Base-by-base conservation (phyloP, 2,329 filamentous ascomycete species). In the Alternaria rosae region DNA sequence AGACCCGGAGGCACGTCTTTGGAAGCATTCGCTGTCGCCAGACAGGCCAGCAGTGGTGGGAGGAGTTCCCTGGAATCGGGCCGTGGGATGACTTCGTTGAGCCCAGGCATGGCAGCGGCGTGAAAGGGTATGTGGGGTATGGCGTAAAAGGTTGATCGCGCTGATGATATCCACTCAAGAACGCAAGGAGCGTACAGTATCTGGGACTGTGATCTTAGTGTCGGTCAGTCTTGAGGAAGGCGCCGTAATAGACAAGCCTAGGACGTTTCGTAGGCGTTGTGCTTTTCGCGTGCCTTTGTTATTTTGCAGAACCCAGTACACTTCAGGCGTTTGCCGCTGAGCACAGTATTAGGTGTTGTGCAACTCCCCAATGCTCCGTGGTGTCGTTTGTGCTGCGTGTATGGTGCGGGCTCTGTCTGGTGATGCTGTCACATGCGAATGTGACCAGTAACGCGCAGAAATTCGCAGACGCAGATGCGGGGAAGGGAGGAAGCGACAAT, bases 1-100 rank as follows among this genome's bases (percentile, higher is more conserved):
- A 90, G 79, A 26, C 85, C 86, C 52, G 88, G 87, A 5, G 88
- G 88, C 32, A 88, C 86, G 62, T 82, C 82, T 56, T 84, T 83
- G 35, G 88, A 87, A 54, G 85, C 83, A 72, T 85, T 88, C 15
- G 88, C 86, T 20, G 86, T 86, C 7, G 88, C 86, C 4, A 90
- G 82, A 75, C 87, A 90, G 45, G 88, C 88, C 51, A 90, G 85
- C 8, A 90, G 80, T 35, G 88, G 87, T 61, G 86, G 87, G 20
- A 90, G 83, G 13, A 90, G 80, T 42, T 83, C 80, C 65, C 84
- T 83, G 54, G 86, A 81, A 62, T 88, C 82, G 26, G 88, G 88
- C 41, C 82, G 80, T 55, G 83, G 83, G 59, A 88, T 85, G 57
- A 83, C 78, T 68, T 86, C 82, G 71, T 67, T 69, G 47, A 72